Percentiles rank a stretch among this genome's conserved stretches.
phyloP scores from a whole-genome alignment of 78 protist genomes.

The Isochrysis galbana region DNA sequence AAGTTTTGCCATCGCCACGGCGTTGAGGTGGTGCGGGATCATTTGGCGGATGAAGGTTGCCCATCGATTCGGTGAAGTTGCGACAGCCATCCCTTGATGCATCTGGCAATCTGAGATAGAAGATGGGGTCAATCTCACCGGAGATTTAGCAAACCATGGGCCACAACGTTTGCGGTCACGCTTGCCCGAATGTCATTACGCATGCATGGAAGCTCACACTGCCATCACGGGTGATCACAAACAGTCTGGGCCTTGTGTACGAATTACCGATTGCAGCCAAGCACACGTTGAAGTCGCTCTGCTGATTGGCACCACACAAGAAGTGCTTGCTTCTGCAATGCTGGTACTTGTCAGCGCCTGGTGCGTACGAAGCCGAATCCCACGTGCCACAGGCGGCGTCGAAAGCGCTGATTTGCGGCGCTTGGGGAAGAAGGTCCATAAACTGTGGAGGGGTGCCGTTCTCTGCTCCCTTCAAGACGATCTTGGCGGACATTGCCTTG shows the following conservation, averaged over 20 bases:
- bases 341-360: not conserved
- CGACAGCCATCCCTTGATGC: not conserved
- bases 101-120: slow-evolving; percentile 1
- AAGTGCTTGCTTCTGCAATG: not conserved
- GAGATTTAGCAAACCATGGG: too few species aligned
- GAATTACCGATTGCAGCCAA: not conserved
- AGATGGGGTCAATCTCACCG: too few species aligned
- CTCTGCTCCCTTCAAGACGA: not conserved
- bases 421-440: not conserved
- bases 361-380: not conserved
- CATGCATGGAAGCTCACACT: too few species aligned
- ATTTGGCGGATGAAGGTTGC: not conserved
- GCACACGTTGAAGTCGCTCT: not conserved
- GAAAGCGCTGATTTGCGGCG: not conserved
- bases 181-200: too few species aligned
- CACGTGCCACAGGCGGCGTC: not conserved
- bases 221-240: too few species aligned
- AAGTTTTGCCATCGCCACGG: not conserved
- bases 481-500: not conserved
- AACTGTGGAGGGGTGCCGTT: not conserved
- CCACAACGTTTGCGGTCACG: too few species aligned
- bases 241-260: too few species aligned
- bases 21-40: slow-evolving; percentile 8
- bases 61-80: too few species aligned
- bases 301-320: not conserved